Evolutionary conservation across 2,329 filamentous ascomycete genomes (phyloP).

Genomic region (Trichothecium roseum): DNA sequence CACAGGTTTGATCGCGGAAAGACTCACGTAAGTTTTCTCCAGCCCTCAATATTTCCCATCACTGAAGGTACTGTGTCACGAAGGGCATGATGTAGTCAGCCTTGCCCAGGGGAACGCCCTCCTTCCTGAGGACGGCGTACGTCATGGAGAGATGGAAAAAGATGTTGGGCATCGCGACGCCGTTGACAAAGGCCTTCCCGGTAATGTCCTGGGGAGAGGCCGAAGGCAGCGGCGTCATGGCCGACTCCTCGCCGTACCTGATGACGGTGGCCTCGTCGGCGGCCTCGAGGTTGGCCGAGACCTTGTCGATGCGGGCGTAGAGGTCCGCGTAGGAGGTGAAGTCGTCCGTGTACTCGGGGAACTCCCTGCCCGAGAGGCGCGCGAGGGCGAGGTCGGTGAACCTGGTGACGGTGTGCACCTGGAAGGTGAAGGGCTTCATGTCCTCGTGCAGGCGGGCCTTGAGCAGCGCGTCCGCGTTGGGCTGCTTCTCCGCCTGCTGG

Average conservation of each 20-base stretch:
- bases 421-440: slow-evolving; percentile 25
- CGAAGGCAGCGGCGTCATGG: slow-evolving; percentile 12
- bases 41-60: too few relatives aligned
- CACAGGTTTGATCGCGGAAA: too few relatives aligned
- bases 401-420: slow-evolving; percentile 18
- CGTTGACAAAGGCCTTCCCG: slow-evolving; percentile 28
- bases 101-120: slow-evolving; percentile 20
- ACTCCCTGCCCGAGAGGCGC: slow-evolving; percentile 16
- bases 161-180: slow-evolving; percentile 43
- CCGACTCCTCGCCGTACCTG: slow-evolving; percentile 13
- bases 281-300: slow-evolving; percentile 12
- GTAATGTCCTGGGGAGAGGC: slow-evolving; percentile 10
- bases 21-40: too few relatives aligned
- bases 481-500: slow-evolving; percentile 17
- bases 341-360: slow-evolving; percentile 13
- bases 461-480: slow-evolving; percentile 16
- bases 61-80: neutral
- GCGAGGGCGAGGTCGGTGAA: slow-evolving; percentile 15
- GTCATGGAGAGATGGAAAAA: slow-evolving; percentile 48
- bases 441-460: slow-evolving; percentile 20
- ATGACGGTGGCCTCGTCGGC: slow-evolving; percentile 21
- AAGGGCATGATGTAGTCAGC: slow-evolving; percentile 1
- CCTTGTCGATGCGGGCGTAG: slow-evolving; percentile 17
- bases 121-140: slow-evolving; percentile 47
- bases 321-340: slow-evolving; percentile 17